Conservation (phyloP, 441 rosid genomes). For the Erodium texanum region DNA sequence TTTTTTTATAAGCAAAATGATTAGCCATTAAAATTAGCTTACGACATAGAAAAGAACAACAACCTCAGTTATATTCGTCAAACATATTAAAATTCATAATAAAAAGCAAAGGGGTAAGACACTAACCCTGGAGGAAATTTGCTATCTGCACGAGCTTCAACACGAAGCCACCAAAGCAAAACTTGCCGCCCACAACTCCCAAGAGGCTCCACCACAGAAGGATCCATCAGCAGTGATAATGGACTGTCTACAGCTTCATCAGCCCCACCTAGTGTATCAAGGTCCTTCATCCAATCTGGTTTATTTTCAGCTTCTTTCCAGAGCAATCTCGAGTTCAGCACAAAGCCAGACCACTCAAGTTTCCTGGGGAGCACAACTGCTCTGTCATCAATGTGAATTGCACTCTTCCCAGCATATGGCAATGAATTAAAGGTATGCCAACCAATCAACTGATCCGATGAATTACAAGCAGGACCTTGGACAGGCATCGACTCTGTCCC, state of each 20-base stretch:
- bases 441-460: slow-evolving; percentile 53
- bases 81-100: not conserved
- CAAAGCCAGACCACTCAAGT: slow-evolving; percentile 96
- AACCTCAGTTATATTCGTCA: not conserved
- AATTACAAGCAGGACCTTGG: slow-evolving; percentile 95
- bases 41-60: not conserved
- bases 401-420: slow-evolving; percentile 58
- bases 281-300: slow-evolving; percentile 78
- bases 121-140: slow-evolving; percentile 91
- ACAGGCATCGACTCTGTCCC: slow-evolving; percentile 47
- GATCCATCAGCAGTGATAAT: slow-evolving; percentile 53
- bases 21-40: not conserved
- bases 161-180: slow-evolving; percentile 97
- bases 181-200: slow-evolving; percentile 93
- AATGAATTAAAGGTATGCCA: slow-evolving; percentile 78
- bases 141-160: slow-evolving; percentile 97
- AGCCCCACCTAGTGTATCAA: slow-evolving; percentile 37
- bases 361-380: slow-evolving; percentile 77
- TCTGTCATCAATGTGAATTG: slow-evolving; percentile 65
- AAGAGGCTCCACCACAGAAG: slow-evolving; percentile 76
- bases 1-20: not conserved
- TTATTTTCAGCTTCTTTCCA: slow-evolving; percentile 66
- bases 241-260: slow-evolving; percentile 61
- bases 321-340: slow-evolving; percentile 75
- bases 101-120: slow-evolving; percentile 11